phyloP scores from a whole-genome alignment of 345 rosid species.

The Eucalyptus grandis region DNA sequence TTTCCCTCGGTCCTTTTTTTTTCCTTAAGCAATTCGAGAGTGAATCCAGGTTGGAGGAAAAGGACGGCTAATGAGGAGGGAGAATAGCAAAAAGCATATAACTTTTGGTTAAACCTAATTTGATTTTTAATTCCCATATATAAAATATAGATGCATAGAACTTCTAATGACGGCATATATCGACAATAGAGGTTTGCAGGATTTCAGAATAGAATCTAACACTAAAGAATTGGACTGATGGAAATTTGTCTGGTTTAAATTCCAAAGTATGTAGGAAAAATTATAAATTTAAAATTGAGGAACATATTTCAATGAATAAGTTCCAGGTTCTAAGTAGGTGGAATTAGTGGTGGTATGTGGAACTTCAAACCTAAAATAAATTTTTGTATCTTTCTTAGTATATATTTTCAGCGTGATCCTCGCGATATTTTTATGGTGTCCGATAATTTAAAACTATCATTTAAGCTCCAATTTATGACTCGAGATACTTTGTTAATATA shows the following conservation, averaged over 20 bases:
- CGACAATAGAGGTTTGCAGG: fast-evolving
- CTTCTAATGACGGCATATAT: background rate
- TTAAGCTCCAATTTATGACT: fast-evolving
- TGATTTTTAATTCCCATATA: background rate
- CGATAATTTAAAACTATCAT: too few species aligned
- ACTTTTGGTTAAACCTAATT: background rate
- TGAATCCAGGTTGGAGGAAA: background rate
- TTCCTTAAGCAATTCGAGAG: background rate
- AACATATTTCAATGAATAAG: fast-evolving
- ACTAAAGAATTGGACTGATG: too few species aligned
- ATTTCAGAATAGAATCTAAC: fast-evolving
- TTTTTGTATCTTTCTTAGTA: too few species aligned
- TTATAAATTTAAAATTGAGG: too few species aligned
- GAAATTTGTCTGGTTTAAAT: fast-evolving
- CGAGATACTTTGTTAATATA: too few species aligned
- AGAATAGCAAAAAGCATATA: background rate
- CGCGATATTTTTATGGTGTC: fast-evolving
- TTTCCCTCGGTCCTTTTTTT: background rate
- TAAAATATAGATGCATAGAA: background rate
- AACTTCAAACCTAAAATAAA: too few species aligned
- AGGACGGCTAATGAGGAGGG: background rate
- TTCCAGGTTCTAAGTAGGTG: fast-evolving
- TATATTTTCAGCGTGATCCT: too few species aligned
- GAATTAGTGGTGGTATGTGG: too few species aligned
- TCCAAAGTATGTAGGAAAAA: fast-evolving